phyloP scores from a whole-genome alignment of 2,329 filamentous ascomycete species.

The Ophiostoma australiae region DNA sequence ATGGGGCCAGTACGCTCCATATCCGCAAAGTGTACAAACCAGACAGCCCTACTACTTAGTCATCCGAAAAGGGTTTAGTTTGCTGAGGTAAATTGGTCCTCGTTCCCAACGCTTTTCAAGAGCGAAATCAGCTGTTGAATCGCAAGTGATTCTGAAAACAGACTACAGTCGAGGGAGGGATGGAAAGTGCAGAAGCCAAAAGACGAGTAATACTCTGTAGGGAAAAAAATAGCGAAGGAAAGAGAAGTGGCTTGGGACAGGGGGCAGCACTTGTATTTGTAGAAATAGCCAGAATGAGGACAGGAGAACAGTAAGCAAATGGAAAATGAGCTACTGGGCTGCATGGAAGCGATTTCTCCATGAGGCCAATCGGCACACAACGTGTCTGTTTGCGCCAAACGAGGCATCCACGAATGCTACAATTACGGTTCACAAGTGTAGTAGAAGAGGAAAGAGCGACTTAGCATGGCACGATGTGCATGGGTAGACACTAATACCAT shows the following conservation, averaged over 20 bases:
- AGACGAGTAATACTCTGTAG: too few species aligned
- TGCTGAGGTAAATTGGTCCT: constrained; percentile 11
- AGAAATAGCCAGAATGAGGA: too few species aligned
- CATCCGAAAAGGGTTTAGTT: constrained; percentile 19
- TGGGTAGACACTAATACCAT: not conserved
- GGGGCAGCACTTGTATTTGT: not conserved
- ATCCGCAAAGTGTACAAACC: constrained; percentile 2
- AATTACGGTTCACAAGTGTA: not conserved
- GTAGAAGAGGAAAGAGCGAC: not conserved
- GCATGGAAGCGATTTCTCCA: not conserved
- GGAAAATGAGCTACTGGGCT: not conserved
- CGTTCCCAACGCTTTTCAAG: constrained; percentile 22
- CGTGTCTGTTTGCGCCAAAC: not conserved
- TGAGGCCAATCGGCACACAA: not conserved
- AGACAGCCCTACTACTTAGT: constrained; percentile 9
- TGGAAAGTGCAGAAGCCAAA: not conserved
- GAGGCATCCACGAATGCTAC: not conserved
- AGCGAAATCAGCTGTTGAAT: constrained; percentile 17
- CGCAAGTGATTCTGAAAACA: constrained; percentile 3
- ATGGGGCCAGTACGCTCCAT: not conserved
- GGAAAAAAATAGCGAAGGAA: too few species aligned
- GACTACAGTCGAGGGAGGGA: not conserved
- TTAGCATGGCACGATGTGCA: not conserved
- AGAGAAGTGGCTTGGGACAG: not conserved
- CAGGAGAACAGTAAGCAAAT: too few species aligned